Evolutionary conservation across 306 rosid genomes (phyloP).

Genomic region (Medicago lupulina): DNA sequence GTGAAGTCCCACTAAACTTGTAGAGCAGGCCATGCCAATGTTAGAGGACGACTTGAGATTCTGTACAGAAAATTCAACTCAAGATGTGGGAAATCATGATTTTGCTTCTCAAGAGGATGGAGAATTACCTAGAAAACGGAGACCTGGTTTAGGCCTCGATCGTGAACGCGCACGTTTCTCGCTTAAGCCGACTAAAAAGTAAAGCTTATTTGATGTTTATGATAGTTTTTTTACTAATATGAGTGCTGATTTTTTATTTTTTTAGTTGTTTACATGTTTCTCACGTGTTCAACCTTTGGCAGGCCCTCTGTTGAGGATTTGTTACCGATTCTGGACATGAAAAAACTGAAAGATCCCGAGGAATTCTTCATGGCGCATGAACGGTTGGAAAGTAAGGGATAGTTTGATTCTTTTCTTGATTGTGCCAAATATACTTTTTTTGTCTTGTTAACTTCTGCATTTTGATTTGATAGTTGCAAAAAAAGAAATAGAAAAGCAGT

Average conservation of each 20-base stretch:
- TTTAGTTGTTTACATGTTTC: neutral
- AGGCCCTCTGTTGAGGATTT: conserved; percentile 61
- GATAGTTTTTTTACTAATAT: neutral
- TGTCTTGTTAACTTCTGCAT: conserved; percentile 20
- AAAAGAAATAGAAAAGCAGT: conserved; percentile 73
- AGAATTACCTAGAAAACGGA: conserved; percentile 59
- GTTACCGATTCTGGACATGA: conserved; percentile 56
- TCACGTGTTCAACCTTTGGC: conserved; percentile 22
- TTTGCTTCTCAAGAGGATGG: conserved; percentile 34
- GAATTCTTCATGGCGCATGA: conserved; percentile 71
- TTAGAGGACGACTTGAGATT: conserved; percentile 38
- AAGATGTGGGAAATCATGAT: conserved; percentile 35
- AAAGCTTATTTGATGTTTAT: conserved; percentile 7
- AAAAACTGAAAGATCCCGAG: conserved; percentile 64
- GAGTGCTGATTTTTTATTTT: neutral
- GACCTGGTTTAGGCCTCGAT: conserved; percentile 79
- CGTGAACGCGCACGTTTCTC: conserved; percentile 74
- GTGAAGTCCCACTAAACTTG: conserved; percentile 54
- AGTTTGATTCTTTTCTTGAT: conserved; percentile 13
- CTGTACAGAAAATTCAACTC: conserved; percentile 29
- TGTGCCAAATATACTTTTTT: conserved; percentile 3
- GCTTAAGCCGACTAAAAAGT: conserved; percentile 62
- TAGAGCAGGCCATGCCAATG: conserved; percentile 55
- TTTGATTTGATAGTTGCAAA: conserved; percentile 69
- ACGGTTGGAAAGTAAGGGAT: conserved; percentile 66